Conservation (phyloP, 495 filamentous ascomycete species). For the Penicillium roqueforti region DNA sequence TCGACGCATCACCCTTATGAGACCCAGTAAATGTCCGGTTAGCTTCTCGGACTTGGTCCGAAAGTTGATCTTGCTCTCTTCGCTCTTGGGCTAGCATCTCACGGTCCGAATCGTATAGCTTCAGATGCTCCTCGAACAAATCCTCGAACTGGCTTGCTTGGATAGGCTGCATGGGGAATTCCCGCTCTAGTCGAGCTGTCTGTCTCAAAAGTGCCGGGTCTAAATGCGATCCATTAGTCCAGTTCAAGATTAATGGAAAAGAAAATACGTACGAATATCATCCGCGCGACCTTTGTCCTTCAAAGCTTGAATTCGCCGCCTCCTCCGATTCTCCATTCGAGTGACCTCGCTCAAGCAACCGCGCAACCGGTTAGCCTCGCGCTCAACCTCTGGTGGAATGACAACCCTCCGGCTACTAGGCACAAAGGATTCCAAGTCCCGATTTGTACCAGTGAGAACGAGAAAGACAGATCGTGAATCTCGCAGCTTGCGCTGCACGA, state of each 20-base stretch:
- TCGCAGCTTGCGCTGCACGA: slow-evolving; percentile 74
- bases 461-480: slow-evolving; percentile 69
- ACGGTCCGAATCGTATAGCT: slow-evolving; percentile 72
- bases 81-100: slow-evolving; percentile 66
- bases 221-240: slow-evolving; percentile 16
- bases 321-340: slow-evolving; percentile 72
- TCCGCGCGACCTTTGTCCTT: slow-evolving; percentile 76
- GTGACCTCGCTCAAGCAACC: slow-evolving; percentile 76
- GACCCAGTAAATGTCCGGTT: slow-evolving; percentile 72
- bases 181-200: slow-evolving; percentile 77
- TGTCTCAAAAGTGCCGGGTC: slow-evolving; percentile 72
- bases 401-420: slow-evolving; percentile 75
- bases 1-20: slow-evolving; percentile 66
- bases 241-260: neutral
- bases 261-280: slow-evolving; percentile 67
- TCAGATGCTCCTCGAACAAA: slow-evolving; percentile 79
- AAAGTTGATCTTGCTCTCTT: slow-evolving; percentile 69
- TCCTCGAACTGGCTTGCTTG: slow-evolving; percentile 85
- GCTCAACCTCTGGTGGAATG: slow-evolving; percentile 75
- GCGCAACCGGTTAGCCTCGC: slow-evolving; percentile 68
- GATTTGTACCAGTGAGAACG: slow-evolving; percentile 71
- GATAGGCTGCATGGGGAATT: slow-evolving; percentile 77
- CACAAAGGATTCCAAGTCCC: slow-evolving; percentile 80
- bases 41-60: slow-evolving; percentile 61
- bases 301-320: slow-evolving; percentile 68